These are phyloP conservation scores for Fusarium phyllophilum DNA, from an alignment of 2,329 filamentous ascomycete species.

Conservation along the genomic window DNA sequence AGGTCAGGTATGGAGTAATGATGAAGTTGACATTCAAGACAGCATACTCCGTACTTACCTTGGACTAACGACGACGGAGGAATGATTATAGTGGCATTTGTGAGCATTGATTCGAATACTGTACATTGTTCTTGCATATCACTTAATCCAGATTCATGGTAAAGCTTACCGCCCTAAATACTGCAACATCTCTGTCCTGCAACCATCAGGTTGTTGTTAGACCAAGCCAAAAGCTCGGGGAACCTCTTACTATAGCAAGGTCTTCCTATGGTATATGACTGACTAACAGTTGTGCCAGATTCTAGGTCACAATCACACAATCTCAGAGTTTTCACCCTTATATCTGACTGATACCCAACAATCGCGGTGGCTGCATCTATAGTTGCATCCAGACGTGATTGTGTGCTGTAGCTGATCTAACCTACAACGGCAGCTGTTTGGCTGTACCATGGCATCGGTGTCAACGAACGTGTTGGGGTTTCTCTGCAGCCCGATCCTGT, in stretches of 20 bases:
- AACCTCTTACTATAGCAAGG: no score
- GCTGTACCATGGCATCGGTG: constrained; percentile 27
- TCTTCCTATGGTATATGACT: no score
- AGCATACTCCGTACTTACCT: background rate
- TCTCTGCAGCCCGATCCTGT: constrained; percentile 15
- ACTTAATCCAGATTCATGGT: background rate
- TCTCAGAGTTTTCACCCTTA: background rate
- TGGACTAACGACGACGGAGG: no score
- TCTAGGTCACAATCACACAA: background rate
- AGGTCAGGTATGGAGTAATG: background rate
- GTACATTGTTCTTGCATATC: no score
- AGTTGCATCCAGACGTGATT: background rate
- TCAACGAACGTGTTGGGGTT: constrained; percentile 27
- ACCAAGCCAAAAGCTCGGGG: no score
- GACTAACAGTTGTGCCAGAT: no score
- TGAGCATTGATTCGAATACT: background rate
- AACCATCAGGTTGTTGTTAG: background rate
- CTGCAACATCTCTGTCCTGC: background rate
- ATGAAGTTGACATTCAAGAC: background rate
- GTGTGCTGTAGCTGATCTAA: constrained; percentile 1
- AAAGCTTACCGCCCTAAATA: background rate
- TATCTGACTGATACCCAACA: constrained; percentile 1
- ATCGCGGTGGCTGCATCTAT: constrained; percentile 11
- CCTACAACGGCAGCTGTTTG: constrained; percentile 15
- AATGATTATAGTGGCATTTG: background rate